Evolutionary conservation across 768 basidiomycete genomes (phyloP).

Genomic region (Collybia mongolica): DNA sequence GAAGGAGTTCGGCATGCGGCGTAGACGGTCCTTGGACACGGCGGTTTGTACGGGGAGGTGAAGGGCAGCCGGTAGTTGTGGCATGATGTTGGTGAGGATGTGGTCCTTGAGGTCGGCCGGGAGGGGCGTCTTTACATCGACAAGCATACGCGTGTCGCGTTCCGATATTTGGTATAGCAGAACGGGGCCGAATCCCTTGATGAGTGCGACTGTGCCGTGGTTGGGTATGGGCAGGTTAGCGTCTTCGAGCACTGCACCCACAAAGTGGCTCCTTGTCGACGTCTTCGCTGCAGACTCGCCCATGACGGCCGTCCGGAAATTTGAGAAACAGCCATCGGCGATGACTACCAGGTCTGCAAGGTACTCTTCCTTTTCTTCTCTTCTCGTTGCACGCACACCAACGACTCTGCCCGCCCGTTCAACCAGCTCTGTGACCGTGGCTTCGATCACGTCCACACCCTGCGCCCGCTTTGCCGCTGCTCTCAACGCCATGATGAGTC

Average conservation of each 20-base stretch:
- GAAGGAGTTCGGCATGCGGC: constrained; percentile 95
- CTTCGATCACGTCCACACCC: constrained; percentile 82
- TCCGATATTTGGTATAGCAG: constrained; percentile 90
- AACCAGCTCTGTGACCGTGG: constrained; percentile 75
- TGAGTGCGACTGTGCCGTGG: constrained; percentile 82
- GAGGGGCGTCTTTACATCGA: constrained; percentile 84
- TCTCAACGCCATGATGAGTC: constrained; percentile 80
- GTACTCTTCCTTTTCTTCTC: constrained; percentile 47
- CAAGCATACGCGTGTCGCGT: constrained; percentile 89
- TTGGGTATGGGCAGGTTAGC: constrained; percentile 68
- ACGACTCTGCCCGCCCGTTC: constrained; percentile 57
- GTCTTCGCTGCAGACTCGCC: constrained; percentile 48
- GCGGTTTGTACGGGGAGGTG: constrained; percentile 65
- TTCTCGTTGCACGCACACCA: constrained; percentile 64
- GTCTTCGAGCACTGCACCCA: constrained; percentile 83
- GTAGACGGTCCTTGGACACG: constrained; percentile 75
- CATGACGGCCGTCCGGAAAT: constrained; percentile 77
- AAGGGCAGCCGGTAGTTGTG: constrained; percentile 75
- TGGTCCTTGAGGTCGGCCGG: constrained; percentile 79
- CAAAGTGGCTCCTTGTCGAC: constrained; percentile 71
- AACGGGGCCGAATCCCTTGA: constrained; percentile 82
- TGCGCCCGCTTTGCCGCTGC: constrained; percentile 55
- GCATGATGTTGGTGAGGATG: constrained; percentile 71
- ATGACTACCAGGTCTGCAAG: constrained; percentile 80
- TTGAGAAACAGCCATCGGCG: constrained; percentile 95